A percentile compares a stretch with the other conserved stretches of the same genome.
Evolutionary conservation across 2,329 filamentous ascomycete species (phyloP).

Genomic region (Pestalotiopsis sp.): DNA sequence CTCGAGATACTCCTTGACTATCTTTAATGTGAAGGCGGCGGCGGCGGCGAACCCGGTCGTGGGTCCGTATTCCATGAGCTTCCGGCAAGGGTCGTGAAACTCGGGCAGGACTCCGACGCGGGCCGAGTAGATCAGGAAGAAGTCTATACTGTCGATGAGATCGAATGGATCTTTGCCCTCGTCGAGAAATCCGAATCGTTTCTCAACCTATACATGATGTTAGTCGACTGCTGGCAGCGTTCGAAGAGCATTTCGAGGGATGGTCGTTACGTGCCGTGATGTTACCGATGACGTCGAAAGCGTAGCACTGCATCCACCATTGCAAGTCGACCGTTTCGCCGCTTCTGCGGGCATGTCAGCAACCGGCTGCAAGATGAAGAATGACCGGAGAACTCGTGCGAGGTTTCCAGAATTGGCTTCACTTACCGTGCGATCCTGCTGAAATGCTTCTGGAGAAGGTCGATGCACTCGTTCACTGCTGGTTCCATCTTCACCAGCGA

Average conservation of each 20-base stretch:
- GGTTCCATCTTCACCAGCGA: conserved; percentile 36
- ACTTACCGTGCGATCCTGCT: conserved; percentile 22
- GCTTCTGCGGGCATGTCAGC: neutral
- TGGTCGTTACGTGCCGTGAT: neutral
- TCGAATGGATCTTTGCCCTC: neutral
- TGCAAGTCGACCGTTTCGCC: conserved; percentile 23
- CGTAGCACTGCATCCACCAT: conserved; percentile 1
- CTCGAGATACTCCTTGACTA: conserved; percentile 17
- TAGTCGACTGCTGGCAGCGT: neutral
- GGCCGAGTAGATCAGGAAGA: neutral
- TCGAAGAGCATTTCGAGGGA: neutral
- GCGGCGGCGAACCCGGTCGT: conserved; percentile 28
- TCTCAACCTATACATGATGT: neutral
- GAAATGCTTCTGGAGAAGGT: conserved; percentile 30
- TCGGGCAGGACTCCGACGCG: neutral
- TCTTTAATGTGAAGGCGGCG: conserved; percentile 25
- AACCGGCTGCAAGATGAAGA: neutral
- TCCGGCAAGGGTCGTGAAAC: conserved; percentile 5
- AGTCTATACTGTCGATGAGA: neutral
- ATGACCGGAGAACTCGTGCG: neutral
- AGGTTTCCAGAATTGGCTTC: neutral
- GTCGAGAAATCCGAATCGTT: neutral
- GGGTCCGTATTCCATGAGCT: conserved; percentile 13
- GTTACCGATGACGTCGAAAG: conserved; percentile 3
- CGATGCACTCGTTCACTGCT: conserved; percentile 34